Evolutionary conservation across 257 asterid species (phyloP), one percentile per base, ranked within the genome.

Genomic region (Lithospermum erythrorhizon): DNA sequence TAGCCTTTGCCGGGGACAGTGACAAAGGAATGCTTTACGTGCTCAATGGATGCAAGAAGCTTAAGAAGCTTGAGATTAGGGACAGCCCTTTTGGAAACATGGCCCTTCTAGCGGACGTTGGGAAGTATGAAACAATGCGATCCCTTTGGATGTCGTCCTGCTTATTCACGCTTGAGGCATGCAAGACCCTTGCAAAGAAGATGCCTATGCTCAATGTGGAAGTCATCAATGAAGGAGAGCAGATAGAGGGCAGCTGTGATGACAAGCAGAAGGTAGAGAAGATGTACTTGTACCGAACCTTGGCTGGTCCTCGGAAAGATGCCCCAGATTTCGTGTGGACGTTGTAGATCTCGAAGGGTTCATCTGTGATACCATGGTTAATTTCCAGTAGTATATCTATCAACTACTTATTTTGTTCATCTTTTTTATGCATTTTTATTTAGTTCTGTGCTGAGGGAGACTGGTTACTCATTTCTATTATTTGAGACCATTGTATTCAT

Each of bases 111-210:
- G 72, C 78, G 70, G 94, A 84, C 80, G 64, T 84, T 78, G 87
- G 93, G 71, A 89, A 83, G 95, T 87, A 90, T 82, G 96, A 85
- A 61, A 82, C 95, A 74, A 85, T 90, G 97, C 90, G 96, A 87
- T 90, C 95, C 86, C 90, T 90, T 79, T 89, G 96, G 90, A 90
- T 90, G 97, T 82, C 90, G 64, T 77, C 90, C 73, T 90, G 95
- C 61, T 81, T 80, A 70, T 94, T 87, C 79, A 83, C 95, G 68
- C 76, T 73, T 13, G 90, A 87, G 65, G 96, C 83, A 8, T 90
- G 97, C 89, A 87, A 68, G 81, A 70, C 64, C 6, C 79, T 90
- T 19, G 97, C 96, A 0, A 68, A 61, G 84, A 78, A 78, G 86
- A 90, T 83, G 95, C 94, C 90, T 0, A 70, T 79, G 60, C 79